Base-by-base conservation (phyloP, 2,329 filamentous ascomycete genomes). In the Aspergillus quadricinctus region DNA sequence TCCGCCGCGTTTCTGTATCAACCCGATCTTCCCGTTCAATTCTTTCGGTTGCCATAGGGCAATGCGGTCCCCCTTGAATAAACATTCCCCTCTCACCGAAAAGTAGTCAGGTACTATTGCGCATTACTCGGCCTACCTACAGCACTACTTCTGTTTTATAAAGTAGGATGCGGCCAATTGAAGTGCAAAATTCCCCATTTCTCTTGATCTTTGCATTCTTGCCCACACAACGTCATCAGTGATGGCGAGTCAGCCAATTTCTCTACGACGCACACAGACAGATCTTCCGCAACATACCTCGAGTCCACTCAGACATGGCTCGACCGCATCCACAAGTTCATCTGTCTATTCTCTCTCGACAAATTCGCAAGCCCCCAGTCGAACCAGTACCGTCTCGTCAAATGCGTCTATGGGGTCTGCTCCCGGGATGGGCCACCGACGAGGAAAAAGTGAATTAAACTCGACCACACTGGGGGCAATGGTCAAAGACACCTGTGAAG, bases 361-460 rank as follows among this genome's bases (percentile, higher is more conserved):
- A 3, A 77, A 76, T 61, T 75, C 77, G 11, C 77, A 79, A 58
- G 67, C 75, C 3, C 80, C 80, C n/a, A 83, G 80, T 65, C 78
- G 81, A 50, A 84, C 85, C 41, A 90, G 87, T 71, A 88, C 88
- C 49, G 79, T 88, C 62, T 90, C 88, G 19, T 93, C 90, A 31
- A 81, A 85, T 61, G 82, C 82, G n/a, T 90, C 89, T 35, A 85
- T 83, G 70, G 79, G 78, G 48, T 83, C 84, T 55, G 67, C 66
- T 28, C 63, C 75, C 56, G 70, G 68, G 29, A 69, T 72, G 52
- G 80, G 81, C 50, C 90, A 93, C 69, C 88, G 86, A 72, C 85
- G 90, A 70, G 89, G 89, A 58, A 82, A 86, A 72, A 93, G 89
- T 75, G 89, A 94, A 78, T 83, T 83, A 56, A 81, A 81, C 57